Evolutionary conservation across 179 eudicot genomes (phyloP).

Genomic region (Beta lomatogona): DNA sequence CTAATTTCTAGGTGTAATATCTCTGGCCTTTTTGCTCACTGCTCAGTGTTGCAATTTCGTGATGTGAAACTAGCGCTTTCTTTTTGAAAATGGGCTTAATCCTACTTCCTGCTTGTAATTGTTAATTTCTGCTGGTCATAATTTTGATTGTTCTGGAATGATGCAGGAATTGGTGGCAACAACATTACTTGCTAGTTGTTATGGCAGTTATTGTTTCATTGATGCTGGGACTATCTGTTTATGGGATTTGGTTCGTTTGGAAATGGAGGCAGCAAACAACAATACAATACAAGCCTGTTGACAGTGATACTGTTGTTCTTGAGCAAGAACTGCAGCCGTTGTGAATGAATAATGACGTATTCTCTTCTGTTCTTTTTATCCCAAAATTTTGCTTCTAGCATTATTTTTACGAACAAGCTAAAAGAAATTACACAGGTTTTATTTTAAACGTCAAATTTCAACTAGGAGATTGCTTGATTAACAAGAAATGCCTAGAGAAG

Average conservation of each 20-base stretch:
- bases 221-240: slow-evolving; percentile 50
- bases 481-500: slow-evolving; percentile 11
- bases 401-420: slow-evolving; percentile 11
- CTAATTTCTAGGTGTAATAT: background rate
- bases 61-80: background rate
- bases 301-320: slow-evolving; percentile 40
- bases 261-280: slow-evolving; percentile 49
- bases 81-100: background rate
- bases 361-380: background rate
- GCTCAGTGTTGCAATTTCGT: background rate
- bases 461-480: slow-evolving; percentile 7
- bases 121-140: background rate
- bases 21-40: slow-evolving; percentile 1
- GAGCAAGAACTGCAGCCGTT: slow-evolving; percentile 94
- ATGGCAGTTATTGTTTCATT: slow-evolving; percentile 45
- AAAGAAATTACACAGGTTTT: slow-evolving; percentile 1
- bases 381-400: slow-evolving; percentile 20
- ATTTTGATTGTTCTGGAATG: slow-evolving; percentile 19
- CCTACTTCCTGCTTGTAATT: too few species aligned
- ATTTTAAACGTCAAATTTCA: background rate
- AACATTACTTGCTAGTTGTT: slow-evolving; percentile 54
- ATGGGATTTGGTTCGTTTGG: slow-evolving; percentile 66
- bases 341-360: slow-evolving; percentile 21
- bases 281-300: slow-evolving; percentile 70
- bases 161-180: slow-evolving; percentile 79